Base-by-base conservation (phyloP, 176 grass and related monocot genomes). In the Leersia perrieri region DNA sequence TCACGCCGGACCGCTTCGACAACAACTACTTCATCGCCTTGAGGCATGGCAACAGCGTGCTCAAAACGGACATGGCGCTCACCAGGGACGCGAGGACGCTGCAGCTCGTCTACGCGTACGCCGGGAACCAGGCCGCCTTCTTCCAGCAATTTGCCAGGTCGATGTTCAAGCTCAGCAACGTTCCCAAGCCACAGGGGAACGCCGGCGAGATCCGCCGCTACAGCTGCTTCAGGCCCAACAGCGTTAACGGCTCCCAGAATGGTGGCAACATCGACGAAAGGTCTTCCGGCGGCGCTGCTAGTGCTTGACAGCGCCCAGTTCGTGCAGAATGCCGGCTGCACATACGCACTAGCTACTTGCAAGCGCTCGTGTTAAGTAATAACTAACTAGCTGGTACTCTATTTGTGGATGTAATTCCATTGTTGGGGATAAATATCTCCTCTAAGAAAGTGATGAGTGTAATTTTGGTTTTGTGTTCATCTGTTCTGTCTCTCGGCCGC, bases 31-130 rank as follows among this genome's bases (percentile, higher is more conserved):
- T 15, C 79, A 25, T 55, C 25, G 41, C 63, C 55, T 73, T 88
- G 3, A 14, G 25, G 9, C 51, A 60, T 33, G 40, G 26, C 63
- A 15, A 65, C 23, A 80, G 80, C 3, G 78, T 83, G 4, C 78
- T 88, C 79, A 72, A 79, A 7, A 83, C 79, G 3, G 86, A 88
- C 86, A 81, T 83, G 80, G 80, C 55, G 29, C 15, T 88, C 33
- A 30, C 72, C 31, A 35, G 7, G 27, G 58, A 82, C 79, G 5
- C 0, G 1, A 53, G 55, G 9, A 78, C 79, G 0, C 27, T 31
- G 33, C 5, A 28, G 2, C 66, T 49, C 13, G 28, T 29, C 12
- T 30, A 23, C 22, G 62, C 15, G 8, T 74, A 60, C 22, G 65
- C 40, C 20, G 28, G 12, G 23, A 66, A 30, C 61, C 44, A 78